Percentiles rank a stretch among this genome's conserved stretches.
Evolutionary conservation across 2,329 filamentous ascomycete species (phyloP).

Genomic region (Neopestalotiopsis sp.): DNA sequence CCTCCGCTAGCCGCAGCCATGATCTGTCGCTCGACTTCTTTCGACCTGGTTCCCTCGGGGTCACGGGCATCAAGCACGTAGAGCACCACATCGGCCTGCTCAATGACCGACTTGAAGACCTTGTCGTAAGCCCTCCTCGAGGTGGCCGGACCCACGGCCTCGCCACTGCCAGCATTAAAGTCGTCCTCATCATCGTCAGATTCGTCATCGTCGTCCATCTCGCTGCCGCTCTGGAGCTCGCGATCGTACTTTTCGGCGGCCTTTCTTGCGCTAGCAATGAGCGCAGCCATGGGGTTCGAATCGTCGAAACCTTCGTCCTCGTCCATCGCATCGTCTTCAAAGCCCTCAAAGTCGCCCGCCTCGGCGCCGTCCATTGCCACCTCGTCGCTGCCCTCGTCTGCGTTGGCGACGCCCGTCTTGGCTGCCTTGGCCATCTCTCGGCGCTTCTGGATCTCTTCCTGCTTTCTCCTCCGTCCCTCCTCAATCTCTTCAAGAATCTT

Average conservation of each 20-base stretch:
- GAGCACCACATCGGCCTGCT: constrained; percentile 86
- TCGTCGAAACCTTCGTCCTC: constrained; percentile 67
- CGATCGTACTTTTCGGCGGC: constrained; percentile 78
- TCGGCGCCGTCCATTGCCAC: constrained; percentile 52
- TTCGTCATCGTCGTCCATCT: constrained; percentile 57
- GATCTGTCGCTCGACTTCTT: constrained; percentile 87
- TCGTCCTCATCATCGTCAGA: constrained; percentile 40
- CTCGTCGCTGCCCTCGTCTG: constrained; percentile 49
- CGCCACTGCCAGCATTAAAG: constrained; percentile 48
- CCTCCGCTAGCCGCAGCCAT: constrained; percentile 85
- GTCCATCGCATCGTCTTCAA: constrained; percentile 58
- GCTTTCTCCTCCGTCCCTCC: constrained; percentile 80
- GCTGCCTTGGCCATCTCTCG: constrained; percentile 75
- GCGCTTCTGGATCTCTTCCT: constrained; percentile 74
- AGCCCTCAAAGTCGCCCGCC: constrained; percentile 52
- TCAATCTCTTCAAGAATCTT: constrained; percentile 94
- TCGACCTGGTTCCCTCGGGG: constrained; percentile 87
- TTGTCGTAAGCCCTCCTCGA: constrained; percentile 93
- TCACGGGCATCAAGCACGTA: constrained; percentile 94
- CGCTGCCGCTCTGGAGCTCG: constrained; percentile 63
- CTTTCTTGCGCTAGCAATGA: constrained; percentile 81
- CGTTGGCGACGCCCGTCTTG: constrained; percentile 55
- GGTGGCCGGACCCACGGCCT: constrained; percentile 57
- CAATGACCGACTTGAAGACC: constrained; percentile 91
- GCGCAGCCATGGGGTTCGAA: constrained; percentile 89